Evolutionary conservation across 306 rosid genomes (phyloP).

Genomic region (Trichosanthes truncata): DNA sequence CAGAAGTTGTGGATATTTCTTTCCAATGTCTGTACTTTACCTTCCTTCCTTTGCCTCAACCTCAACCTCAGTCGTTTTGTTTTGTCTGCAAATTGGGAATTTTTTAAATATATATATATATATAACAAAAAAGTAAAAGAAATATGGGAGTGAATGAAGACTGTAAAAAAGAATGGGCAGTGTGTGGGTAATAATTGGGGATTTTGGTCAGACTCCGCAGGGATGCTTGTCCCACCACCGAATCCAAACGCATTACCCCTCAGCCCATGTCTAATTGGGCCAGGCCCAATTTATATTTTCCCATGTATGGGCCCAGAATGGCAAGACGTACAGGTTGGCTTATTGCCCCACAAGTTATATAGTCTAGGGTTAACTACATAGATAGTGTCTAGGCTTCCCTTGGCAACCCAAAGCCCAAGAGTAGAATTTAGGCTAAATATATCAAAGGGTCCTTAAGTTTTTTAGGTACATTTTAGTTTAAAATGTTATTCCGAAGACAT

Average conservation of each 20-base stretch:
- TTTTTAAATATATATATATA: not conserved
- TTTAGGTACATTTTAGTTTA: too few relatives aligned
- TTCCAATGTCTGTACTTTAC: conserved; percentile 4
- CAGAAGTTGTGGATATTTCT: conserved; percentile 9
- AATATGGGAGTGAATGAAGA: not conserved
- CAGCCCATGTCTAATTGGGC: not conserved
- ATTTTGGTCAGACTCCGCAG: not conserved
- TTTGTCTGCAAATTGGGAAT: not conserved
- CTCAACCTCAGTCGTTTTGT: not conserved
- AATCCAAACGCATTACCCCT: not conserved
- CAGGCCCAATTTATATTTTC: not conserved
- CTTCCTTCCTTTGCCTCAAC: not conserved
- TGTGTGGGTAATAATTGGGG: not conserved
- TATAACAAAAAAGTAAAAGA: not conserved
- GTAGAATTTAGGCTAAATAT: too few relatives aligned
- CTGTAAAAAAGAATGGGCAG: not conserved
- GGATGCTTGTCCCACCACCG: not conserved
- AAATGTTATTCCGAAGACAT: too few relatives aligned
- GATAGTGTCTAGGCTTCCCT: too few relatives aligned
- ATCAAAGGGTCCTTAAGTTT: too few relatives aligned
- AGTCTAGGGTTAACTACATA: too few relatives aligned
- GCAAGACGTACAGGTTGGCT: too few relatives aligned
- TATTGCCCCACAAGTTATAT: not conserved
- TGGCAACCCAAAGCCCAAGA: too few relatives aligned
- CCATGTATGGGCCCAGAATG: not conserved